Conservation (phyloP, 805 yeast genomes). For the Cyberlindnera meyerae region DNA sequence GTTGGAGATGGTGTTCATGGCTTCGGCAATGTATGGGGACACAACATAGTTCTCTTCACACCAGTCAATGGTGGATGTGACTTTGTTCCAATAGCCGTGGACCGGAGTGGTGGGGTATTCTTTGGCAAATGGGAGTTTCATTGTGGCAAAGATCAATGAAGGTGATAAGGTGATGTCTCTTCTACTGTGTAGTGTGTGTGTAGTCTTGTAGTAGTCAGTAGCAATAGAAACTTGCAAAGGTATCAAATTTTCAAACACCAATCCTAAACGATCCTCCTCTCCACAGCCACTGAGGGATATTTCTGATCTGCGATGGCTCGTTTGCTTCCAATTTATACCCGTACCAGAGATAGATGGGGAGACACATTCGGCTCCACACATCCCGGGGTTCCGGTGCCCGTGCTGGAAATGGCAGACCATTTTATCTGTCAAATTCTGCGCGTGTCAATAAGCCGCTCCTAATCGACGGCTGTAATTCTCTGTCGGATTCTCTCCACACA, state of each 20-base stretch:
- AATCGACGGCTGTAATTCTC: too few species aligned
- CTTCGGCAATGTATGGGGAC: slow-evolving; percentile 81
- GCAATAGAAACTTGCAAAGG: too few species aligned
- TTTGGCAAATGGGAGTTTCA: slow-evolving; percentile 42
- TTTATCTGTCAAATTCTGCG: too few species aligned
- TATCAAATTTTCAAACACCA: too few species aligned
- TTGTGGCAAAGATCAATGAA: slow-evolving; percentile 2
- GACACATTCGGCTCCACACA: not conserved
- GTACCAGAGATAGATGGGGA: not conserved
- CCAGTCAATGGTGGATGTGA: slow-evolving; percentile 97
- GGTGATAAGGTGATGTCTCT: too few species aligned
- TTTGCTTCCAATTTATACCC: not conserved
- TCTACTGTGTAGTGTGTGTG: too few species aligned
- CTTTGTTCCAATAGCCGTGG: slow-evolving; percentile 74
- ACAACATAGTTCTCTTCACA: slow-evolving; percentile 96
- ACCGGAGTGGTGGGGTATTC: slow-evolving; percentile 53
- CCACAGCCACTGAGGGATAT: too few species aligned
- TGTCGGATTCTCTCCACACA: too few species aligned
- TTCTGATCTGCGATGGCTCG: too few species aligned
- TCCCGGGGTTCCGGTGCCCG: slow-evolving; percentile 2
- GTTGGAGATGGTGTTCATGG: slow-evolving; percentile 82
- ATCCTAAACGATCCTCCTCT: too few species aligned
- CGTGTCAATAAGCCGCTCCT: too few species aligned
- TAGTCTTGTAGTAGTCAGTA: too few species aligned
- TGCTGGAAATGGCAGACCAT: not conserved